Evolutionary conservation across 768 basidiomycete genomes (phyloP).

Genomic region (Tubosaeta sp.): DNA sequence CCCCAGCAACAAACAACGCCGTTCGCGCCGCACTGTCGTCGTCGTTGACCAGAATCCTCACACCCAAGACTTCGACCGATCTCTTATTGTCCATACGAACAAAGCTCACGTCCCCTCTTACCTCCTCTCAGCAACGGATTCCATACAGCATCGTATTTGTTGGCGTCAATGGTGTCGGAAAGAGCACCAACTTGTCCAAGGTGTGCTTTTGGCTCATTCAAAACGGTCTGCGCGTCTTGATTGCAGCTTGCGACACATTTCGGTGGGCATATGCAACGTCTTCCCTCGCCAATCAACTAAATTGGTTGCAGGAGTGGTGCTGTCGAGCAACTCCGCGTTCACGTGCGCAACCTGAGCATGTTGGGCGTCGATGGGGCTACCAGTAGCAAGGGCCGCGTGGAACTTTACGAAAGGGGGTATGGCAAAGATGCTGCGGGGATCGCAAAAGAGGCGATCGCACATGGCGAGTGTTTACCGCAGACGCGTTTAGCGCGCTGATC

Average conservation of each 20-base stretch:
- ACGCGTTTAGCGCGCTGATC: neutral
- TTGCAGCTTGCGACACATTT: constrained; percentile 99
- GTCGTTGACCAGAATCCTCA: constrained; percentile 88
- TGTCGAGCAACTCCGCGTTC: constrained; percentile 95
- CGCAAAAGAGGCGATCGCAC: constrained; percentile 88
- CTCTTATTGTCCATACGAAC: constrained; percentile 88
- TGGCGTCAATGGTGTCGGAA: constrained; percentile 98
- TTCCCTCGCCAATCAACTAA: neutral
- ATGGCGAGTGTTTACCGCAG: constrained; percentile 52
- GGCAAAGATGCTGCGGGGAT: constrained; percentile 99
- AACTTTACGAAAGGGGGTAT: constrained; percentile 94
- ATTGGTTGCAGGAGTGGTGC: constrained; percentile 71
- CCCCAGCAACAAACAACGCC: constrained; percentile 74
- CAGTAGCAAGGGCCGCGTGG: constrained; percentile 73
- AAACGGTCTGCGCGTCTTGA: constrained; percentile 87
- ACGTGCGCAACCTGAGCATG: constrained; percentile 91
- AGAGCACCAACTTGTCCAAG: constrained; percentile 96
- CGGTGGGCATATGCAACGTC: constrained; percentile 41
- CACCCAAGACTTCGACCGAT: constrained; percentile 97
- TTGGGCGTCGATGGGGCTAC: constrained; percentile 66
- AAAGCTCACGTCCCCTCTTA: constrained; percentile 71
- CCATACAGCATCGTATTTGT: constrained; percentile 96
- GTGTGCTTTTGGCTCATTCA: constrained; percentile 99
- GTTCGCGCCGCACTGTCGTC: constrained; percentile 80
- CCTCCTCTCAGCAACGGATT: constrained; percentile 70